Conservation (phyloP, 805 yeast genomes). For the Isabelozyma rhagii region DNA sequence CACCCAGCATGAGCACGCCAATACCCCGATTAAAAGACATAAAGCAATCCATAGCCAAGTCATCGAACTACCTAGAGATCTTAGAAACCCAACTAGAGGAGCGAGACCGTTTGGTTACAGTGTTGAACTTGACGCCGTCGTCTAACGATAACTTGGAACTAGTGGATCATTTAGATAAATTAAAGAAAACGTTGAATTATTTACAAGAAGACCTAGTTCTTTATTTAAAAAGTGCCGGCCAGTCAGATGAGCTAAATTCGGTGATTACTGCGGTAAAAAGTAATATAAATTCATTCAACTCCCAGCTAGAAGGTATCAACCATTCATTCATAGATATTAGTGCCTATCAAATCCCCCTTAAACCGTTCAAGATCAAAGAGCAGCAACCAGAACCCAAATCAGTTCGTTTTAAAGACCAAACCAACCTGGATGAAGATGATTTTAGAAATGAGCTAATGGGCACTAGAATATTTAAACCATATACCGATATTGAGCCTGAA, state of each 20-base stretch:
- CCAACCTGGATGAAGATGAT: slow-evolving; percentile 15
- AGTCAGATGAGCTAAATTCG: neutral
- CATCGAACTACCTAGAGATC: slow-evolving; percentile 19
- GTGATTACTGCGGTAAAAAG: neutral
- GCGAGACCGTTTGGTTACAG: slow-evolving; percentile 22
- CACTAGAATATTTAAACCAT: slow-evolving; percentile 31
- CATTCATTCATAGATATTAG: slow-evolving; percentile 12
- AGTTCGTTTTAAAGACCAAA: slow-evolving; percentile 38
- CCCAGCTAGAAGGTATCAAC: slow-evolving; percentile 11
- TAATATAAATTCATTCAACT: neutral
- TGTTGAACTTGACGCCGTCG: slow-evolving; percentile 35
- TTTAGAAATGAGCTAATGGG: slow-evolving; percentile 34
- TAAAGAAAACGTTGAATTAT: slow-evolving; percentile 23
- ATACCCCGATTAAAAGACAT: slow-evolving; percentile 12
- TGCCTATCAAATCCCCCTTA: slow-evolving; percentile 18
- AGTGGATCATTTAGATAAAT: slow-evolving; percentile 23
- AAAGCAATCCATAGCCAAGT: slow-evolving; percentile 14
- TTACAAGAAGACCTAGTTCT: slow-evolving; percentile 25
- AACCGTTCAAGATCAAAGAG: slow-evolving; percentile 2
- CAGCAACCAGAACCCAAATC: slow-evolving; percentile 17
- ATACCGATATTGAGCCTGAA: slow-evolving; percentile 20
- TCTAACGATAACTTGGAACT: slow-evolving; percentile 37
- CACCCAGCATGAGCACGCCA: neutral
- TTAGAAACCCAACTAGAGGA: slow-evolving; percentile 31
- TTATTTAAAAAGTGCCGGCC: slow-evolving; percentile 1